Conservation (phyloP, 2,329 filamentous ascomycete genomes). For the Pseudogymnoascus sp. region DNA sequence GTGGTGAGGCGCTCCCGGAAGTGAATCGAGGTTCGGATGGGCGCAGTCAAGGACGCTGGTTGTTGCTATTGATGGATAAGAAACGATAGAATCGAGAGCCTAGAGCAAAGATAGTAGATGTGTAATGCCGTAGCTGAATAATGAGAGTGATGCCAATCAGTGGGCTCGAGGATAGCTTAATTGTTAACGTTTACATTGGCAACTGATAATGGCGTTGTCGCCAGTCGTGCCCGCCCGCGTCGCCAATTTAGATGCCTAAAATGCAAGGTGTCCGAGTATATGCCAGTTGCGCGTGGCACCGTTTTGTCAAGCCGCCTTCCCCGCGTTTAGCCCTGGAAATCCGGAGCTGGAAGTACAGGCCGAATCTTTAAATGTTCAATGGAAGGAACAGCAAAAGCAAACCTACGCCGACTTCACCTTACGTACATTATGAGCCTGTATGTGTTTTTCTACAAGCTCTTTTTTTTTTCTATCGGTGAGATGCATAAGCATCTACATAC, state of each 20-base stretch:
- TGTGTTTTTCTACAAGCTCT: neutral
- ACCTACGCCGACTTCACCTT: neutral
- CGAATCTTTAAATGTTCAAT: neutral
- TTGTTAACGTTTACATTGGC: slow-evolving; percentile 5
- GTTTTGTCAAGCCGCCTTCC: neutral
- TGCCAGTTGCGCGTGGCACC: neutral
- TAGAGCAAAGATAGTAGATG: neutral
- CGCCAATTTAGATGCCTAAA: neutral
- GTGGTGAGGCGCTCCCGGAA: neutral
- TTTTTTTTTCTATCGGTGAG: too few relatives aligned
- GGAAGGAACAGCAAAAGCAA: neutral
- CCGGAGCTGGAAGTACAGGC: neutral
- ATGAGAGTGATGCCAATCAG: neutral
- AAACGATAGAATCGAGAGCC: neutral
- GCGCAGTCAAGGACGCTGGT: neutral
- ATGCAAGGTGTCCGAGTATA: neutral
- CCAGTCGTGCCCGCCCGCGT: slow-evolving; percentile 6
- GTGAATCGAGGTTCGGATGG: neutral
- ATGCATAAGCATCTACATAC: neutral
- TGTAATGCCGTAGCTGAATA: neutral
- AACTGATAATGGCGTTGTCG: slow-evolving; percentile 6
- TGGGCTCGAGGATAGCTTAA: slow-evolving; percentile 1
- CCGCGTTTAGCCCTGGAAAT: neutral
- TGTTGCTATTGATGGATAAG: neutral
- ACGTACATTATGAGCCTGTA: neutral